Conservation (phyloP, 805 yeast species). For the Jamesozyma spencerorum region DNA sequence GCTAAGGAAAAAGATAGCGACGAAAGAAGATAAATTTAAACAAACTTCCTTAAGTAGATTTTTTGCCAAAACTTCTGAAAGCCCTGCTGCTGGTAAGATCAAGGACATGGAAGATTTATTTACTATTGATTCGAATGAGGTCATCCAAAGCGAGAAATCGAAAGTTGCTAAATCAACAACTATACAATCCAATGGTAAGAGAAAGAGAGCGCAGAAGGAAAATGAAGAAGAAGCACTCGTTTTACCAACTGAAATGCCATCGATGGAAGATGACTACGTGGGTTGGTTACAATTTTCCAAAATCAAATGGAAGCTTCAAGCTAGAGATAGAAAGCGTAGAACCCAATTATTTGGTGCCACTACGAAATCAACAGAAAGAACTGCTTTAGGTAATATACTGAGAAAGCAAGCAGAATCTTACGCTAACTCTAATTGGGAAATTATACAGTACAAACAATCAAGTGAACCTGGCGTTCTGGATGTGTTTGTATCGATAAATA, state of each 20-base stretch:
- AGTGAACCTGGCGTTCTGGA: slow-evolving; percentile 64
- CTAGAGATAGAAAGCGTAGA: slow-evolving; percentile 63
- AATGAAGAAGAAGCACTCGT: slow-evolving; percentile 40
- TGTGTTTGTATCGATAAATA: slow-evolving; percentile 60
- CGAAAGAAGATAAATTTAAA: slow-evolving; percentile 55
- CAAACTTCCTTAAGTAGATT: slow-evolving; percentile 58
- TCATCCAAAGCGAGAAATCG: slow-evolving; percentile 16
- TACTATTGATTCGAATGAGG: slow-evolving; percentile 11
- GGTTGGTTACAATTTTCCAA: slow-evolving; percentile 70
- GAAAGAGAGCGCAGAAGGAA: slow-evolving; percentile 28
- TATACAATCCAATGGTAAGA: slow-evolving; percentile 25
- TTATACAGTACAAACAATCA: slow-evolving; percentile 58
- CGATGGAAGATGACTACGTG: slow-evolving; percentile 55
- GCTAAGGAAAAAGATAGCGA: slow-evolving; percentile 58
- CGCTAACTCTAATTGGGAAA: slow-evolving; percentile 77
- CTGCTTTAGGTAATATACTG: slow-evolving; percentile 59
- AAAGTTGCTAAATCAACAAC: slow-evolving; percentile 33
- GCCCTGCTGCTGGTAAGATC: slow-evolving; percentile 33
- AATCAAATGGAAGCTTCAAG: slow-evolving; percentile 77
- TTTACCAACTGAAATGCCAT: slow-evolving; percentile 42
- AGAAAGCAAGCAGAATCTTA: slow-evolving; percentile 71
- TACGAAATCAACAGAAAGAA: slow-evolving; percentile 42
- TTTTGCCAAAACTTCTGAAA: slow-evolving; percentile 39
- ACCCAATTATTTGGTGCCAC: slow-evolving; percentile 68
- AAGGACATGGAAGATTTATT: slow-evolving; percentile 75